These are phyloP conservation scores for Pythium vanterpoolii DNA, from an alignment of 352 stramenopile genomes.

Conservation along the genomic window DNA sequence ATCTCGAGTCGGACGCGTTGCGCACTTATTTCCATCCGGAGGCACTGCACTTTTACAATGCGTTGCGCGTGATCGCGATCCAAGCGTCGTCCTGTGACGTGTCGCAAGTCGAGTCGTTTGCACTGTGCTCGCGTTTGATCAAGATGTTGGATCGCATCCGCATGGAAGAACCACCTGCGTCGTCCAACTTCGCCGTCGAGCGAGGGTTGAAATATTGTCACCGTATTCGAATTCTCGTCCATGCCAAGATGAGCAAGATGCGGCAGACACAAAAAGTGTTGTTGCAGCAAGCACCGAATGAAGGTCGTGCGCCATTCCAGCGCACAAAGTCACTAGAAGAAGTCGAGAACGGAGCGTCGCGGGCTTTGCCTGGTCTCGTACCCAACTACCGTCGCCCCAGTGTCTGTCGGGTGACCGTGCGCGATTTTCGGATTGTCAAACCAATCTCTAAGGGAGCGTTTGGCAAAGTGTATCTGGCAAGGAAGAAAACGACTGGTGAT, in stretches of 20 bases:
- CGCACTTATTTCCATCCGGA: conserved; percentile 43
- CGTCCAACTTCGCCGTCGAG: conserved; percentile 42
- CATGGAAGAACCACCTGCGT: conserved; percentile 42
- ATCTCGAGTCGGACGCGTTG: conserved; percentile 38
- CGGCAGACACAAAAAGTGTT: conserved; percentile 76
- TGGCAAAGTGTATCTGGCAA: conserved; percentile 84
- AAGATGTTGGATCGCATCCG: conserved; percentile 78
- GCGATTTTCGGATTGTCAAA: conserved; percentile 89
- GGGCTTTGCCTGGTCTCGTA: neutral
- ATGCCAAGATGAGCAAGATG: conserved; percentile 89
- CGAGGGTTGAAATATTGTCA: conserved; percentile 54
- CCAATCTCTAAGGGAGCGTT: conserved; percentile 89
- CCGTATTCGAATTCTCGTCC: conserved; percentile 64
- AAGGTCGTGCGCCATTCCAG: conserved; percentile 44
- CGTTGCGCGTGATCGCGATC: conserved; percentile 63
- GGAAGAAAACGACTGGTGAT: conserved; percentile 86
- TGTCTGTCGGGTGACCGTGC: conserved; percentile 64
- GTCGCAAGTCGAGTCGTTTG: conserved; percentile 71
- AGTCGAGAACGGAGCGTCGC: conserved; percentile 35
- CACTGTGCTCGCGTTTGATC: conserved; percentile 65
- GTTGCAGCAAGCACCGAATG: conserved; percentile 52
- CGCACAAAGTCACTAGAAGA: conserved; percentile 80
- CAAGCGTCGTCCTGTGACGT: conserved; percentile 70
- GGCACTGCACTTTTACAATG: conserved; percentile 70
- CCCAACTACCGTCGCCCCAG: conserved; percentile 24